phyloP scores from a whole-genome alignment of 345 rosid species.

The Erucastrum elatum region DNA sequence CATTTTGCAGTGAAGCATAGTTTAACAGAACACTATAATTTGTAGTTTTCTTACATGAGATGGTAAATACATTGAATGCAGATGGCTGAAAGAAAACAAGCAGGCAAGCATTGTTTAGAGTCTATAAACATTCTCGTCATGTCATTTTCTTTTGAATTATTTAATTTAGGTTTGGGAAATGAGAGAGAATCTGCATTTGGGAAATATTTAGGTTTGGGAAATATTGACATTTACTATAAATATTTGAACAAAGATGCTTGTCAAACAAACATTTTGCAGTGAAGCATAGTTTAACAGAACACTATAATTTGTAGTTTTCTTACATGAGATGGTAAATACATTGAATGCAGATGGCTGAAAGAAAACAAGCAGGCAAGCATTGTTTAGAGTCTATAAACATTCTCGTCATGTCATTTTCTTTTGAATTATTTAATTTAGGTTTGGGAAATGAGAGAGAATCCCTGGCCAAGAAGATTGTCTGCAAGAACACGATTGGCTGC shows the following conservation, averaged over 20 bases:
- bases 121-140: no score
- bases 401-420: neutral
- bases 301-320: no score
- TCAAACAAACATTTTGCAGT: no score
- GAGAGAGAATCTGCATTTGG: no score
- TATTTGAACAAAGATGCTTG: no score
- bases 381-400: neutral
- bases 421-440: neutral
- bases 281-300: no score
- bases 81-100: neutral
- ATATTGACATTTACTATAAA: no score
- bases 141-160: no score
- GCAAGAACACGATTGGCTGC: conserved; percentile 76
- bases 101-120: no score
- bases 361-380: neutral
- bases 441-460: conserved; percentile 64
- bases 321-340: no score
- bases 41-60: conserved; percentile 2
- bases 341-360: neutral
- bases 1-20: neutral
- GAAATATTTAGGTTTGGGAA: no score
- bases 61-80: neutral
- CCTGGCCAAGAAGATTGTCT: conserved; percentile 50
- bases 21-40: neutral
- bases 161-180: no score